Base-by-base conservation (phyloP, 169 alveolate species). In the Plasmodium relictum region DNA sequence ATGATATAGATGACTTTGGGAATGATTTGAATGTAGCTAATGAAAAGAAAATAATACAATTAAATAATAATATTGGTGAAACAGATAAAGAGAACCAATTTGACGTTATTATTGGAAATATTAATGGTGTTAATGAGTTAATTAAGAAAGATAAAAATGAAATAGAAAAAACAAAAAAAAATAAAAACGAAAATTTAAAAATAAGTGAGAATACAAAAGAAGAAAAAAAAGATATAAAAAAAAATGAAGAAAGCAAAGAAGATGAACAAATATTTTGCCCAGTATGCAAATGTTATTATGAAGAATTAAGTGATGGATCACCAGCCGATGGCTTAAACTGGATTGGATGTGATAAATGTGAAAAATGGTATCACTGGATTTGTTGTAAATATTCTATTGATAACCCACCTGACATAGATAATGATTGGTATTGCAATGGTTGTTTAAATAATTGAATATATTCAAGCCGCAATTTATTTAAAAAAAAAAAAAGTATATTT, bases 271-370 rank as follows among this genome's bases (percentile, higher is more conserved):
- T 74, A 65, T 94, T 73, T 65, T 94, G 96, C 31, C 96, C 96
- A 12, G 90, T 94, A 16, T 94, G 96, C 65, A 92, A 92, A 70
- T 92, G 90, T 45, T 73, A 92, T 37, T 94, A 94, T 73, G 93
- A 90, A 73, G 96, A 94, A 85, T 87, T 88, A 45, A 88, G 94
- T 80, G 95, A 94, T 22, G 96, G 96, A 10, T 70, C 93, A 63
- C 96, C 96, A 20, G 96, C 95, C n/a, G 96, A 94, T 70, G 96
- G 93, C 7, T 88, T 94, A 61, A 94, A 94, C 54, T 94, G 96
- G 96, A 94, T 94, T 31, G 96, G 96, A 31, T 94, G 96, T 88
- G 96, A 94, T 88, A 91, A 73, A 74, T 94, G 96, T 74, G 95
- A 94, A 72, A 89, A 93, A 58, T 94, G 96, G 96, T 94, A 74